Base-by-base conservation (phyloP, 768 basidiomycete genomes). In the Mycena epipterygia region DNA sequence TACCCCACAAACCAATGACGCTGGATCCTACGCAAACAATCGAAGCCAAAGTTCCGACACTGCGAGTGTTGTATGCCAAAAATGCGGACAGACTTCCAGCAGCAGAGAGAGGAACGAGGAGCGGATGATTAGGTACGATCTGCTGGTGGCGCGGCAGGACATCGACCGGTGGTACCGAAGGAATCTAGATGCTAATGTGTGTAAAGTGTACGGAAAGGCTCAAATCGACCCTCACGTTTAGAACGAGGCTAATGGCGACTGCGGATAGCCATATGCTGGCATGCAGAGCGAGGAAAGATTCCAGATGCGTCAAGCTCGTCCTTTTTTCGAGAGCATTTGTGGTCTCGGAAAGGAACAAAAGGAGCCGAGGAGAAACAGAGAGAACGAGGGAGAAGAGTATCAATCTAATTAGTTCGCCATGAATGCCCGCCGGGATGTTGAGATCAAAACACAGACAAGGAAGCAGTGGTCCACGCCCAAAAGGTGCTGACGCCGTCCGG, bases 201-300 rank as follows among this genome's bases (percentile, higher is more conserved):
- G 41, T 19, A 60, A 57, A 52, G 66, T 61, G 52, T 13, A 25
- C 67, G 46, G 51, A n/a, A 19, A 59, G 52, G 48, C 35, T 56
- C 61, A 65, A 35, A 49, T 57, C 59, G 58, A 37, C n/a, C 76
- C 84, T 65, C 76, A 92, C 93, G 76, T 90, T 87, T 70, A 91
- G 78, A 25, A 95, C 76, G 35, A 93, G 80, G 39, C 89, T 84
- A 19, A 90, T 42, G 13, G 90, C 85, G 11, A 91, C 75, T 8
- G 88, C 87, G 51, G 84, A 81, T 17, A 94, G 83, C 73, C 89
- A 81, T 51, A 95, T 84, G 21, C 90, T 92, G 64, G 91, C 84
- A 41, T 93, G 90, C n/a, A 87, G 77, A 17, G 90, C 84, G 49
- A 95, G 86, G 80, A 91, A 94, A 27, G 84, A 81, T 76, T 95